Conservation (phyloP, 208 protist genomes). For the Leishmania braziliensis region DNA sequence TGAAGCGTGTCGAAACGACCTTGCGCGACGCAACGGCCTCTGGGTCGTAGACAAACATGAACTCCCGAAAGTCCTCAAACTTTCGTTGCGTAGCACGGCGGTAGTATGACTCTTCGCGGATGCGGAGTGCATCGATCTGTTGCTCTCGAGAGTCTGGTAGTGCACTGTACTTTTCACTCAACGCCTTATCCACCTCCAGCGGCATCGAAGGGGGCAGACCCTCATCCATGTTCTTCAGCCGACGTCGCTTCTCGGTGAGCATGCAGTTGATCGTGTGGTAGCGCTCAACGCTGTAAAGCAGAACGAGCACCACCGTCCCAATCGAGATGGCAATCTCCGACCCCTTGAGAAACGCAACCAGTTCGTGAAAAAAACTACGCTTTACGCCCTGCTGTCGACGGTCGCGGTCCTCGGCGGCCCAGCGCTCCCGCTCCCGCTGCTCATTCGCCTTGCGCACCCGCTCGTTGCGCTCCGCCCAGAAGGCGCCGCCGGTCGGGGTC, state of each 20-base stretch:
- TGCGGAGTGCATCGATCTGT: slow-evolving; percentile 48
- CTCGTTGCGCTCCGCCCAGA: slow-evolving; percentile 58
- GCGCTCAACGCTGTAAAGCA: slow-evolving; percentile 52
- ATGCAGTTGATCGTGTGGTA: slow-evolving; percentile 58
- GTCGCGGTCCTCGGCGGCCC: slow-evolving; percentile 26
- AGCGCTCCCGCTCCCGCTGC: slow-evolving; percentile 29
- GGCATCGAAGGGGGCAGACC: slow-evolving; percentile 71
- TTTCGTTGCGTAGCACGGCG: slow-evolving; percentile 69
- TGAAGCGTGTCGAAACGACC: slow-evolving; percentile 58
- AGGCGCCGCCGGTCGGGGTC: slow-evolving; percentile 36
- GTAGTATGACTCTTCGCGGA: slow-evolving; percentile 57
- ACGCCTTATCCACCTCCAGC: slow-evolving; percentile 48
- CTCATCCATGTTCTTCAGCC: slow-evolving; percentile 66
- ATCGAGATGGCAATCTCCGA: slow-evolving; percentile 62
- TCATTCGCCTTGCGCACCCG: slow-evolving; percentile 38
- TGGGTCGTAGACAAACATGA: slow-evolving; percentile 76
- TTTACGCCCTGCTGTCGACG: slow-evolving; percentile 23
- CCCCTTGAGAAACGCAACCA: slow-evolving; percentile 39
- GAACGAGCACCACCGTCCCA: slow-evolving; percentile 38
- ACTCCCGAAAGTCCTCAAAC: slow-evolving; percentile 82
- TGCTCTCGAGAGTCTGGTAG: slow-evolving; percentile 39
- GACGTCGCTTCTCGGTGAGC: slow-evolving; percentile 48
- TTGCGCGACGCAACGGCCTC: slow-evolving; percentile 59
- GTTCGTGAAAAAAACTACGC: slow-evolving; percentile 22
- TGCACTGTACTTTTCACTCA: slow-evolving; percentile 44